These are phyloP conservation scores for Perilla frutescens DNA, from an alignment of 257 asterid species.

Conservation along the genomic window DNA sequence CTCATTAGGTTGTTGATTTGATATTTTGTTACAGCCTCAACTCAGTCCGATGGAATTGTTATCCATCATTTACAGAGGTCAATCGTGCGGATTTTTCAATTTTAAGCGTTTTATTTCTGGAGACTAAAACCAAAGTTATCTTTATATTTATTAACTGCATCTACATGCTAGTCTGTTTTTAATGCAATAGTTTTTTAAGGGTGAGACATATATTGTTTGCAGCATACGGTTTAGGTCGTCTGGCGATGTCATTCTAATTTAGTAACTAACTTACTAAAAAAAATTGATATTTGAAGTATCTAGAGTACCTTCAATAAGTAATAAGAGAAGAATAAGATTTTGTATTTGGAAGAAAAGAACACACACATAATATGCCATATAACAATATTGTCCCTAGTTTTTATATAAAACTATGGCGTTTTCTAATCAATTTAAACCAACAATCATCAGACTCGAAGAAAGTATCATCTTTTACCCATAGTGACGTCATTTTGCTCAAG, in stretches of 20 bases:
- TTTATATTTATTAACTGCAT: not conserved
- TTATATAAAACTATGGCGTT: not conserved
- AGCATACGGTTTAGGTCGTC: not conserved
- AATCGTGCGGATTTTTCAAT: not conserved
- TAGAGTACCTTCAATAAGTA: slow-evolving; percentile 3
- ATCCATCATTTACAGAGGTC: not conserved
- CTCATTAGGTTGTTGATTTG: slow-evolving; percentile 2
- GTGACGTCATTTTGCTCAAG: slow-evolving; percentile 1
- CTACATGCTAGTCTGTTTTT: not conserved
- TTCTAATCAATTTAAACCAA: not conserved
- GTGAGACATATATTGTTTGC: not conserved
- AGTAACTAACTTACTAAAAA: not conserved
- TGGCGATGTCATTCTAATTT: not conserved
- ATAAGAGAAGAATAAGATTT: not conserved
- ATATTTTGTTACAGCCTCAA: not conserved
- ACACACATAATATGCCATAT: not conserved
- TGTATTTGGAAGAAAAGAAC: not conserved
- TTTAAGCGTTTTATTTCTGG: not conserved
- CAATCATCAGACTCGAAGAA: not conserved
- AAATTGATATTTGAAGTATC: not conserved
- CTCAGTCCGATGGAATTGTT: not conserved
- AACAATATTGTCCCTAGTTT: not conserved
- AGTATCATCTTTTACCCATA: not conserved
- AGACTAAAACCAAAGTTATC: not conserved
- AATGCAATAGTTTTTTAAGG: not conserved